Evolutionary conservation across 768 basidiomycete species (phyloP), one percentile per base, ranked within the genome.

Genomic region (Agrocybe pediades): DNA sequence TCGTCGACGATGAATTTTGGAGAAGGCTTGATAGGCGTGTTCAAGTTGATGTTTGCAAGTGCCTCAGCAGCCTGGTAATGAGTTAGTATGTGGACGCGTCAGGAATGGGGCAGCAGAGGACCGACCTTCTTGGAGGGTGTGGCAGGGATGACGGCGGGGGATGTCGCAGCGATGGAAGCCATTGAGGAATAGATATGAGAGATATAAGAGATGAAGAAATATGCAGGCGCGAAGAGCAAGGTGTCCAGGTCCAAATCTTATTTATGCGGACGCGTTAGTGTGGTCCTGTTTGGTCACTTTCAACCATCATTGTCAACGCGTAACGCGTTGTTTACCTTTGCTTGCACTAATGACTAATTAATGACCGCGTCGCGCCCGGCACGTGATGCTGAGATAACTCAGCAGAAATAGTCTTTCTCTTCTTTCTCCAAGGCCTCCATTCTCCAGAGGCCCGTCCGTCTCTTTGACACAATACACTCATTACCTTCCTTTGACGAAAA

Each of bases 51-150:
- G 0, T 69, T 71, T 3, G 79, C 74, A 21, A 83, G 70, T 21
- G 73, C 73, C 9, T 76, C 78, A 3, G 76, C 79, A 55, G 72
- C 68, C 76, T 77, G 41, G 19, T 36, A 54, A 46, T 54, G 43
- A 25, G 41, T 49, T 39, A 51, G 50, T 15, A 36, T 50, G 36
- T 27, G 51, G 56, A 62, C 44, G 29, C 25, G 48, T 27, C 42
- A 13, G 45, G 49, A 44, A 16, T 19, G 2, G 17, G 19, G n/a
- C n/a, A 13, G 16, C 9, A 52, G 2, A 23, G 9, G 50, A 81
- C 82, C 76, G 79, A 76, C 61, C 83, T 83, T 67, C 79, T 81
- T 16, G 81, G 81, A 0, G 81, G 81, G 9, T 68, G 65, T n/a
- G n/a, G n/a, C n/a, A 24, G 61, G 68, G 15, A 72, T 70, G 24